Evolutionary conservation across 208 protist genomes (phyloP).

Genomic region (Entamoeba invadens): DNA sequence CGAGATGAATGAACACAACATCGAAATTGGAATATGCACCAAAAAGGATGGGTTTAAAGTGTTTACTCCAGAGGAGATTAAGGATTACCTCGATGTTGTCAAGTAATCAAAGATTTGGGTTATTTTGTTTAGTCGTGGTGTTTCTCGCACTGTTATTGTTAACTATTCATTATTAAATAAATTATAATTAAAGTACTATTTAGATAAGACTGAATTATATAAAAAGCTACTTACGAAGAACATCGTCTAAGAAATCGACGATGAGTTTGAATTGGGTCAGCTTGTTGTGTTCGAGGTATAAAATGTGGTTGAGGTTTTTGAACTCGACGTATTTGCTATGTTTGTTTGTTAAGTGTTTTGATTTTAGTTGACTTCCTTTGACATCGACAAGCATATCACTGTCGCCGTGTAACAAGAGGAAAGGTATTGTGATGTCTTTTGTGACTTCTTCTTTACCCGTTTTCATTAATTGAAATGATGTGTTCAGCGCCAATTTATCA

Average conservation of each 20-base stretch:
- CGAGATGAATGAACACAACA: slow-evolving; percentile 81
- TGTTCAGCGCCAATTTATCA: neutral
- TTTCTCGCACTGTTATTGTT: too few species aligned
- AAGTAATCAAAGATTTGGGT: neutral
- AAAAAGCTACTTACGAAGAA: too few species aligned
- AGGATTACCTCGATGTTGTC: slow-evolving; percentile 59
- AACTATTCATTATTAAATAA: too few species aligned
- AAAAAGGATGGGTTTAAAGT: slow-evolving; percentile 47
- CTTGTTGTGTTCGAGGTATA: neutral
- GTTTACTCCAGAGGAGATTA: slow-evolving; percentile 56
- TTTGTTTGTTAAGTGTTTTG: neutral
- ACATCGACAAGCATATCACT: neutral
- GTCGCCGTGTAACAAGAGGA: neutral
- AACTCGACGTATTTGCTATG: neutral
- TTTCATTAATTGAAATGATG: neutral
- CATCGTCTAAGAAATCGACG: neutral
- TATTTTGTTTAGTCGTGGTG: too few species aligned
- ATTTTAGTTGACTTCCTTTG: neutral
- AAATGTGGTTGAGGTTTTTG: neutral
- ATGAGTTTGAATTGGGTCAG: neutral
- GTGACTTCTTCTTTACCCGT: neutral
- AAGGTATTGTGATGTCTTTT: neutral
- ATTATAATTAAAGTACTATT: too few species aligned
- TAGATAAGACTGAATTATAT: too few species aligned
- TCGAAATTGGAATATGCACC: slow-evolving; percentile 85